A percentile compares a stretch with the other conserved stretches of the same genome.
Conservation (phyloP, 2,329 filamentous ascomycete genomes). For the Tolypocladium inflatum region DNA sequence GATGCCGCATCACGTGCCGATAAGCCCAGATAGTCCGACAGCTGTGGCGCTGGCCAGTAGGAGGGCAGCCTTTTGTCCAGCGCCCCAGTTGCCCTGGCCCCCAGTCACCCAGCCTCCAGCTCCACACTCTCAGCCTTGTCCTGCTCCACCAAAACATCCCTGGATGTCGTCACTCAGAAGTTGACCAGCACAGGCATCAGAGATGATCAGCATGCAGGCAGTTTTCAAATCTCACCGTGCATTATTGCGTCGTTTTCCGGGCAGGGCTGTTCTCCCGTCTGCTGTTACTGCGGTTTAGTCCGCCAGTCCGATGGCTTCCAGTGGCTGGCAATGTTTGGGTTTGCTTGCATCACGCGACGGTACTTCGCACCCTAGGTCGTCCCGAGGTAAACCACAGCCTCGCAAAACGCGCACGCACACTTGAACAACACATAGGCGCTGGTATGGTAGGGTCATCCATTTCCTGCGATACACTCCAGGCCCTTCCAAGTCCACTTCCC, state of each 20-base stretch:
- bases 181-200: not conserved
- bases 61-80: not conserved
- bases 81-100: not conserved
- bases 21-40: constrained; percentile 10
- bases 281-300: too few species aligned
- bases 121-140: not conserved
- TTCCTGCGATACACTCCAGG: not conserved
- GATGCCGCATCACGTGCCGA: constrained; percentile 24
- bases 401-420: too few species aligned
- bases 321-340: too few species aligned
- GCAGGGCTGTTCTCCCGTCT: too few species aligned
- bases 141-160: not conserved
- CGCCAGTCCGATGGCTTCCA: too few species aligned
- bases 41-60: constrained; percentile 3
- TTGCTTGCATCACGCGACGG: too few species aligned
- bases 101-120: not conserved
- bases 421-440: not conserved
- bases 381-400: too few species aligned
- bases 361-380: too few species aligned
- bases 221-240: too few species aligned
- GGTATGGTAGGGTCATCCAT: not conserved
- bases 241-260: too few species aligned
- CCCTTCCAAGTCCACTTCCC: not conserved
- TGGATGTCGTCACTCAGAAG: not conserved
- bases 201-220: not conserved